Evolutionary conservation across 2,329 filamentous ascomycete genomes (phyloP), one percentile per base, ranked within the genome.

Genomic region (Paraconiothyrium brasiliense): DNA sequence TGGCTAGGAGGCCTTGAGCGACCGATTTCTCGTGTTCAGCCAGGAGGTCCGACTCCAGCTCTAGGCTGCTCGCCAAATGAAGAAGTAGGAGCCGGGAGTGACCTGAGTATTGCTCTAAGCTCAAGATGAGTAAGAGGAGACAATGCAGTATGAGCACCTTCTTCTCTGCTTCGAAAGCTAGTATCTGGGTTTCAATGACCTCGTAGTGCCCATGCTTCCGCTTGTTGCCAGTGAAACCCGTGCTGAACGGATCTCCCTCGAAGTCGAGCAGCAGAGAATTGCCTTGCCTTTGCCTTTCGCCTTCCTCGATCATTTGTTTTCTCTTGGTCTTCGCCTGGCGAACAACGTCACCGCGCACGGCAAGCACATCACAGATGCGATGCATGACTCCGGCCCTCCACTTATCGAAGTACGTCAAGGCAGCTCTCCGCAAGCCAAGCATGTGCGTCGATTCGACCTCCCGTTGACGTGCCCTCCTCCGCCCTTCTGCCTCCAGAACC

Each of bases 341-440:
- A 8, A 76, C 71, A 2, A 71, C 71, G 16, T 76, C 73, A 1
- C 69, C 68, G 22, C 69, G 56, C 10, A 76, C 70, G 27, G 67
- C 67, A 34, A 84, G 73, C 48, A 93, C 87, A 65, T 95, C 90
- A 32, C 88, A 87, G 34, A 96, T 81, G 16, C 93, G 87, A 63
- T 87, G 85, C 58, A 92, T 81, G 7, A 97, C 86, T 9, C 84
- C 82, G 4, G 87, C 83, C 68, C 92, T 87, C 94, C 94, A 98
- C 69, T 92, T 90, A 61, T 90, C 88, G 74, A 94, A 96, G 75
- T 89, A 89, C 1, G 85, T 81, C 3, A 95, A 76, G 0, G 88
- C 84, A 59, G 90, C 88, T 65, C 86, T 87, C 78, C 88, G 92
- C 71, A 93, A 79, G 70, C 91, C 90, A 58, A 84, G 79, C 71